These are phyloP conservation scores for Helotiales sp. DNA, from an alignment of 2,329 filamentous ascomycete genomes.

Conservation along the genomic window DNA sequence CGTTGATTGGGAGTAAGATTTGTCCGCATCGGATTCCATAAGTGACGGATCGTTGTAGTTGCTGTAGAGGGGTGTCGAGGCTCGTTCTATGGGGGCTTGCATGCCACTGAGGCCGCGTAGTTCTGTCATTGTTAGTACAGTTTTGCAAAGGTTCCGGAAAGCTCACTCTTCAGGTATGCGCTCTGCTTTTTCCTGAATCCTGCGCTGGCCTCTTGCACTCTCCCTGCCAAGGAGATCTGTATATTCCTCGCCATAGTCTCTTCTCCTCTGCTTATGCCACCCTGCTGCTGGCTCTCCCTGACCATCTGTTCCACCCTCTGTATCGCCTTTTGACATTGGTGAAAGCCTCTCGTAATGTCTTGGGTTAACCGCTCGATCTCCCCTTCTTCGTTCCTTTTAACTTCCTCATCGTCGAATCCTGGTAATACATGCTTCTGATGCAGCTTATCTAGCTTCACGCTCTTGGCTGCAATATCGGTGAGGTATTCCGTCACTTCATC, in stretches of 20 bases:
- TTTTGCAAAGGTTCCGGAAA: neutral
- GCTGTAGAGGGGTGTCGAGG: conserved; percentile 49
- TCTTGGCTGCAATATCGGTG: conserved; percentile 76
- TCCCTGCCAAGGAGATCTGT: conserved; percentile 83
- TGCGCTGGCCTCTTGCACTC: conserved; percentile 90
- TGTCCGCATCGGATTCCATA: conserved; percentile 90
- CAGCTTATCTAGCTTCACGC: conserved; percentile 82
- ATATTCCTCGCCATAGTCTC: conserved; percentile 97
- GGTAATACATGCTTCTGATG: conserved; percentile 97
- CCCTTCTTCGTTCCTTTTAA: conserved; percentile 81
- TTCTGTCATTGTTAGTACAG: conserved; percentile 49
- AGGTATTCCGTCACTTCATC: conserved; percentile 89
- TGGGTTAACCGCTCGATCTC: conserved; percentile 91
- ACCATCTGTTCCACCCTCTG: conserved; percentile 87
- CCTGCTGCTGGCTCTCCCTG: conserved; percentile 71
- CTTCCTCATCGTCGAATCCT: conserved; percentile 92
- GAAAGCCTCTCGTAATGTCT: conserved; percentile 84
- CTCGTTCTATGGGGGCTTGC: conserved; percentile 53
- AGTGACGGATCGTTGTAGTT: conserved; percentile 81
- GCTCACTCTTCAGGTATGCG: conserved; percentile 86
- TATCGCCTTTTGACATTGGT: conserved; percentile 86
- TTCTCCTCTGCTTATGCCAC: conserved; percentile 76
- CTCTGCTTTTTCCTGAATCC: conserved; percentile 97
- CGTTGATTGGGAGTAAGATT: conserved; percentile 86
- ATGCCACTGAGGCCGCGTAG: conserved; percentile 70